Evolutionary conservation across 2,329 filamentous ascomycete genomes (phyloP).

Genomic region (Paramyrothecium sp.): DNA sequence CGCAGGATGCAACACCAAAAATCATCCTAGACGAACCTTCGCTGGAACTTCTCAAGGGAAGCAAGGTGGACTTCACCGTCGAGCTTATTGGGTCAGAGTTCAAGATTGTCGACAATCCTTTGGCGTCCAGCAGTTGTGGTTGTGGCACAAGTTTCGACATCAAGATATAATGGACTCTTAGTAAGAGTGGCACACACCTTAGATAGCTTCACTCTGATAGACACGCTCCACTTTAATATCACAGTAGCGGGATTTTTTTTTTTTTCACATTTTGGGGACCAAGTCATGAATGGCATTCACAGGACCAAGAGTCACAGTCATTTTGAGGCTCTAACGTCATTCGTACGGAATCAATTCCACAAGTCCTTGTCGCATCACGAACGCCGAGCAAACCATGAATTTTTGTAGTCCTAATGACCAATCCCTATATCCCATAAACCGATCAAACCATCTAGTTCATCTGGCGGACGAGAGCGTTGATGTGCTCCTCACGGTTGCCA

Average conservation of each 20-base stretch:
- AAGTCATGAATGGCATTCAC: not conserved
- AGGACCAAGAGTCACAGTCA: slow-evolving; percentile 15
- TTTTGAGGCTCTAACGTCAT: slow-evolving; percentile 37
- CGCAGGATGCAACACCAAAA: slow-evolving; percentile 54
- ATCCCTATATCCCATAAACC: slow-evolving; percentile 19
- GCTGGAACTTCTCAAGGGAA: slow-evolving; percentile 84
- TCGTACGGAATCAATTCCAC: slow-evolving; percentile 38
- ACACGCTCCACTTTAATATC: slow-evolving; percentile 16
- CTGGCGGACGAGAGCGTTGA: slow-evolving; percentile 93
- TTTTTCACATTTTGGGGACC: too few species aligned
- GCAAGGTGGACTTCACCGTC: slow-evolving; percentile 94
- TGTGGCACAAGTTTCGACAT: slow-evolving; percentile 98
- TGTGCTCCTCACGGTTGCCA: slow-evolving; percentile 97
- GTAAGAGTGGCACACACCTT: too few species aligned
- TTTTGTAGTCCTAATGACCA: slow-evolving; percentile 28
- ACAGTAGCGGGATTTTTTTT: not conserved
- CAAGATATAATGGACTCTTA: slow-evolving; percentile 49
- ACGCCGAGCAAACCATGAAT: slow-evolving; percentile 39
- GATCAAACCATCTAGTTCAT: slow-evolving; percentile 74
- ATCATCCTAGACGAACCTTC: slow-evolving; percentile 87
- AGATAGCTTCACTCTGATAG: slow-evolving; percentile 3
- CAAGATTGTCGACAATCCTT: slow-evolving; percentile 91
- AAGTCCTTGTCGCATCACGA: slow-evolving; percentile 36
- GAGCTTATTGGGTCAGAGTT: slow-evolving; percentile 89
- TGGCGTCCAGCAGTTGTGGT: slow-evolving; percentile 90